Evolutionary conservation across 805 yeast species (phyloP).

Genomic region (Candida sphagnicola): DNA sequence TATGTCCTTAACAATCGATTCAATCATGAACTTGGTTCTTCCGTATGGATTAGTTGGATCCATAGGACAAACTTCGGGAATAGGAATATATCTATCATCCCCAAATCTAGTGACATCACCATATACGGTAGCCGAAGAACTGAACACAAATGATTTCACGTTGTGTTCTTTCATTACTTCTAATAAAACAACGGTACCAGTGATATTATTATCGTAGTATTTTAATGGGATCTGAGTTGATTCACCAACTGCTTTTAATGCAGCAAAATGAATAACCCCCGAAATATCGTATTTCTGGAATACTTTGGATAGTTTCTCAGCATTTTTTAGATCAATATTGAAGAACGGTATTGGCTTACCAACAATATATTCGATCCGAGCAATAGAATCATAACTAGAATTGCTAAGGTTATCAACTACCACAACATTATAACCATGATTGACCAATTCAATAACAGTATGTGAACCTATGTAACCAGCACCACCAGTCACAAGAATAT

Average conservation of each 20-base stretch:
- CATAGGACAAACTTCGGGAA: constrained; percentile 72
- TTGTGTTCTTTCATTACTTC: constrained; percentile 44
- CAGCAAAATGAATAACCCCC: constrained; percentile 77
- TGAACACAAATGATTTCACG: constrained; percentile 59
- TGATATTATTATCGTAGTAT: constrained; percentile 66
- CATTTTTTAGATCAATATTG: constrained; percentile 53
- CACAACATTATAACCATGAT: constrained; percentile 65
- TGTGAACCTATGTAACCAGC: constrained; percentile 87
- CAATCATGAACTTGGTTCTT: constrained; percentile 63
- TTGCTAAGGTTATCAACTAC: constrained; percentile 67
- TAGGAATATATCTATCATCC: constrained; percentile 58
- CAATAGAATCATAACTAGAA: constrained; percentile 62
- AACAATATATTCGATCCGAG: constrained; percentile 56
- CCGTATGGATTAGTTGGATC: constrained; percentile 81
- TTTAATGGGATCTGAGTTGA: constrained; percentile 61
- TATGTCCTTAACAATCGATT: constrained; percentile 55
- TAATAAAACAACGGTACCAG: constrained; percentile 59
- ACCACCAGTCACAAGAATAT: constrained; percentile 75
- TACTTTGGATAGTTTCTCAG: constrained; percentile 42
- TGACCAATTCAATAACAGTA: constrained; percentile 60
- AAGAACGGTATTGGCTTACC: constrained; percentile 49
- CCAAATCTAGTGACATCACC: constrained; percentile 75
- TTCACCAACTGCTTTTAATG: constrained; percentile 81
- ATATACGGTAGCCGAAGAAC: constrained; percentile 80
- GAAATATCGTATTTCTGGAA: constrained; percentile 47